phyloP scores from a whole-genome alignment of 2,329 filamentous ascomycete species.

The Aspergillus quadricinctus region DNA sequence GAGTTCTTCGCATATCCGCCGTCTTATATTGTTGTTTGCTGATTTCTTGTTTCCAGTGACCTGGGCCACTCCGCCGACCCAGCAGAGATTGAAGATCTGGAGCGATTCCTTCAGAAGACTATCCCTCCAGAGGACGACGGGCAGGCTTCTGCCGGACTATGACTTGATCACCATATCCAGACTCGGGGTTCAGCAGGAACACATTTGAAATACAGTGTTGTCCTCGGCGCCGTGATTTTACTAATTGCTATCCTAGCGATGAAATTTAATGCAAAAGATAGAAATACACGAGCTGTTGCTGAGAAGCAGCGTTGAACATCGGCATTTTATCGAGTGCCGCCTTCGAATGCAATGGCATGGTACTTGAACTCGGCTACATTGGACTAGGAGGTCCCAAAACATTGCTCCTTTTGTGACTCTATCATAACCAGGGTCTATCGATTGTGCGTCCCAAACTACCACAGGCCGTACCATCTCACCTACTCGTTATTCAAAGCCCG shows the following conservation, averaged over 20 bases:
- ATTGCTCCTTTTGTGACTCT: background rate
- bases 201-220: slow-evolving; percentile 14
- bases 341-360: background rate
- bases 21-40: slow-evolving; percentile 5
- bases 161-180: slow-evolving; percentile 22
- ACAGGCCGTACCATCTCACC: background rate
- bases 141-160: slow-evolving; percentile 27
- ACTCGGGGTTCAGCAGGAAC: background rate
- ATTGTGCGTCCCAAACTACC: background rate
- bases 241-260: slow-evolving; percentile 19
- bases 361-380: background rate
- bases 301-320: slow-evolving; percentile 7
- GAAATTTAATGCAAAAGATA: slow-evolving; percentile 9
- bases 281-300: background rate
- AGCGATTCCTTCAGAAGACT: slow-evolving; percentile 55
- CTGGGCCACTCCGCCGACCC: slow-evolving; percentile 72
- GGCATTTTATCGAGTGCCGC: background rate
- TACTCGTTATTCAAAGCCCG: slow-evolving; percentile 14
- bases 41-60: slow-evolving; percentile 43
- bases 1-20: slow-evolving; percentile 30
- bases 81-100: slow-evolving; percentile 77
- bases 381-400: background rate
- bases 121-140: slow-evolving; percentile 46
- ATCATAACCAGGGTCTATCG: background rate
- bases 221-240: slow-evolving; percentile 23